phyloP scores from a whole-genome alignment of 495 filamentous ascomycete genomes.

The Terfezia boudieri region DNA sequence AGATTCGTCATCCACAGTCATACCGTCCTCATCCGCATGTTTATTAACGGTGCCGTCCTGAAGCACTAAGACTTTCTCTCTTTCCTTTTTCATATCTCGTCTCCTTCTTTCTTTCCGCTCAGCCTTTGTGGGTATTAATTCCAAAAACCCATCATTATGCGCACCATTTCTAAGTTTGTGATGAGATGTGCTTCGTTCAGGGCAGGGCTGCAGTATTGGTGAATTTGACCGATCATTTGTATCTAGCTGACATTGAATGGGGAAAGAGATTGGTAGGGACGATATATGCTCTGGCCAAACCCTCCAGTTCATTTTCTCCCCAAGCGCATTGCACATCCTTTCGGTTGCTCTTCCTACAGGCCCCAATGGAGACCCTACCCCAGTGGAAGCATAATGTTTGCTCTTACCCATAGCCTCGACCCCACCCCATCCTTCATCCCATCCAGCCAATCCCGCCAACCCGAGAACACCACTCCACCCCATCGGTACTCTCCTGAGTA shows the following conservation, averaged over 20 bases:
- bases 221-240: background rate
- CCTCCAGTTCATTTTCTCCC: background rate
- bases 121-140: background rate
- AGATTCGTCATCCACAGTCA: too few species aligned
- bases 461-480: background rate
- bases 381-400: background rate
- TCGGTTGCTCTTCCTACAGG: background rate
- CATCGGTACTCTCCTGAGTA: background rate
- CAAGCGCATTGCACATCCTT: background rate
- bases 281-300: background rate
- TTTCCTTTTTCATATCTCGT: background rate
- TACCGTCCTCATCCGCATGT: too few species aligned
- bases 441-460: background rate
- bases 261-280: background rate
- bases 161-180: background rate
- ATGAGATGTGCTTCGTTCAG: background rate
- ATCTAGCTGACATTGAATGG: background rate
- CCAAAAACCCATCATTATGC: background rate
- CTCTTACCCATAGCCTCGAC: background rate
- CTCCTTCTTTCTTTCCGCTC: background rate
- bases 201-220: background rate
- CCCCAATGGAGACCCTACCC: background rate
- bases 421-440: background rate
- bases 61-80: too few species aligned
- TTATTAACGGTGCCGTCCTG: too few species aligned